Conservation (phyloP, 2,329 filamentous ascomycete genomes). For the Arthrinium puccinioides region DNA sequence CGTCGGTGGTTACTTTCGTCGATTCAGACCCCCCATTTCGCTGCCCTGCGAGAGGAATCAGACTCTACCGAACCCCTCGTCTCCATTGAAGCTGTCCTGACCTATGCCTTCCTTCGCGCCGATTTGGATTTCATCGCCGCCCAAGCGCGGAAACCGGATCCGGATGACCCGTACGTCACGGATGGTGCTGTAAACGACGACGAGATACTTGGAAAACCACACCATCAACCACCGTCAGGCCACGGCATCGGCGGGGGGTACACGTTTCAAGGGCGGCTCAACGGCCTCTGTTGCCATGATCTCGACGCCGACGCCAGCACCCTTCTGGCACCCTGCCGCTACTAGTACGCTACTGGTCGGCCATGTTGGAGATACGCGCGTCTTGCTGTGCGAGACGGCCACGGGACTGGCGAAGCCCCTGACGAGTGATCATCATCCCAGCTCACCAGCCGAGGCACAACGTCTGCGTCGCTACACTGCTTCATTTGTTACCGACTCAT, state of each 20-base stretch:
- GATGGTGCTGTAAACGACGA: slow-evolving; percentile 79
- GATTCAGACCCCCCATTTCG: slow-evolving; percentile 83
- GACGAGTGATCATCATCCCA: slow-evolving; percentile 89
- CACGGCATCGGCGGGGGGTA: slow-evolving; percentile 64
- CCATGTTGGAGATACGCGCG: slow-evolving; percentile 89
- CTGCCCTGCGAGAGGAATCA: slow-evolving; percentile 25
- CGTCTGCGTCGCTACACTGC: slow-evolving; percentile 79
- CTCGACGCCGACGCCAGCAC: slow-evolving; percentile 82
- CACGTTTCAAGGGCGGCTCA: slow-evolving; percentile 85
- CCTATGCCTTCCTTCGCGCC: slow-evolving; percentile 87
- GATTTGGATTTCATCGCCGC: slow-evolving; percentile 92
- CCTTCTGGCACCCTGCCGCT: slow-evolving; percentile 90
- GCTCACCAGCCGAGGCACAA: slow-evolving; percentile 74
- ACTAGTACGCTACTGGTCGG: slow-evolving; percentile 78
- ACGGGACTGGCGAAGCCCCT: slow-evolving; percentile 74
- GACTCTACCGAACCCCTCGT: slow-evolving; percentile 34
- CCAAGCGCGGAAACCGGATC: slow-evolving; percentile 74
- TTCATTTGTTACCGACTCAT: slow-evolving; percentile 86
- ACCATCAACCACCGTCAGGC: slow-evolving; percentile 44
- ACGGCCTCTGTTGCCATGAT: slow-evolving; percentile 87
- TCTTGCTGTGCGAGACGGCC: slow-evolving; percentile 79
- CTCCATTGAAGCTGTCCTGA: slow-evolving; percentile 70
- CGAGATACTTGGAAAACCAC: slow-evolving; percentile 66
- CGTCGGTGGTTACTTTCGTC: slow-evolving; percentile 88
- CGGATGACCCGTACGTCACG: slow-evolving; percentile 60